These are phyloP conservation scores for Gossypium ekmanianum DNA, from an alignment of 345 rosid species.

Conservation along the genomic window DNA sequence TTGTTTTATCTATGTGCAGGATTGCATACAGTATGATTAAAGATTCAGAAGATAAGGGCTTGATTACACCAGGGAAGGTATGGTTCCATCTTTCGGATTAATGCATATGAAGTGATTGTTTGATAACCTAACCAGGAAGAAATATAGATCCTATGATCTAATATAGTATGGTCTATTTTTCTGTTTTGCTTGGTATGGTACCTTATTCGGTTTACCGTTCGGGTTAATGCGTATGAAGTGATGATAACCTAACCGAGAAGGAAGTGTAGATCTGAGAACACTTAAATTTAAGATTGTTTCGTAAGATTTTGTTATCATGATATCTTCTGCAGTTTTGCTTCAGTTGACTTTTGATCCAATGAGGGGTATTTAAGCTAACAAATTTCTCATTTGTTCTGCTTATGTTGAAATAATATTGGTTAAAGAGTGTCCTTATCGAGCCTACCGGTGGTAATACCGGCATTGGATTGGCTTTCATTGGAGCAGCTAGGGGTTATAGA, in stretches of 20 bases:
- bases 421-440: not conserved
- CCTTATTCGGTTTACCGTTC: not conserved
- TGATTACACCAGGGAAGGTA: slow-evolving; percentile 65
- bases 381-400: not conserved
- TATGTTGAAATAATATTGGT: not conserved
- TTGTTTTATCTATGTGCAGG: slow-evolving; percentile 18
- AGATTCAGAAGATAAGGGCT: slow-evolving; percentile 67
- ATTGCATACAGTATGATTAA: slow-evolving; percentile 58
- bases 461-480: slow-evolving; percentile 65
- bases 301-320: not conserved
- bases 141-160: not conserved
- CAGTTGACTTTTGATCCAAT: not conserved
- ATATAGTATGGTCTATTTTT: not conserved
- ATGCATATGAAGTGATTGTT: not conserved
- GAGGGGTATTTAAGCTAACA: not conserved
- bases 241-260: not conserved
- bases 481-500: slow-evolving; percentile 65
- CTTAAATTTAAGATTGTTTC: not conserved
- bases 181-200: slow-evolving; percentile 25
- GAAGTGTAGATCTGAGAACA: not conserved
- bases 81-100: not conserved
- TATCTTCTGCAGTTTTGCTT: not conserved
- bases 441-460: slow-evolving; percentile 45
- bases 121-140: not conserved
- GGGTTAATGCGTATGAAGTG: not conserved